These are phyloP conservation scores for Citrus sp. DNA, from an alignment of 345 rosid species.

Conservation along the genomic window DNA sequence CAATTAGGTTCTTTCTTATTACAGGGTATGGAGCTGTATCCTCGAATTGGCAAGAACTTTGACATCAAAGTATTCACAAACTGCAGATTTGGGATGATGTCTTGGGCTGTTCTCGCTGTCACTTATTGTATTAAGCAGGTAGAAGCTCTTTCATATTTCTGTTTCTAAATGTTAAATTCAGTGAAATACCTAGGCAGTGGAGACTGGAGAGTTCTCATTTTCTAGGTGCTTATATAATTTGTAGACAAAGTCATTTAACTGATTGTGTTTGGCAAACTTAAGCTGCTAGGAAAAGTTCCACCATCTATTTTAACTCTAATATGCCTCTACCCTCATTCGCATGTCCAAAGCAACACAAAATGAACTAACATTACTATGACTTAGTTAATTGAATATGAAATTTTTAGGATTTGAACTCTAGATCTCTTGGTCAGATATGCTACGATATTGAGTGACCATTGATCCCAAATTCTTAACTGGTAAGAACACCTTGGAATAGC, in stretches of 20 bases:
- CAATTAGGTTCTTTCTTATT: slow-evolving; percentile 21
- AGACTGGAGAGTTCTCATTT: not conserved
- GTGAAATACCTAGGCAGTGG: not conserved
- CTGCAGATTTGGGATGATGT: slow-evolving; percentile 99
- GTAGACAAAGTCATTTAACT: not conserved
- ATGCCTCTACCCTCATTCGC: not conserved
- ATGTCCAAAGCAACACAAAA: not conserved
- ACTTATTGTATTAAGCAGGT: slow-evolving; percentile 99
- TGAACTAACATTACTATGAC: not conserved
- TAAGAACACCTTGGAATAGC: not conserved
- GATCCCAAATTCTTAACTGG: not conserved
- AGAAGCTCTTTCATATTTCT: slow-evolving; percentile 6
- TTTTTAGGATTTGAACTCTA: not conserved
- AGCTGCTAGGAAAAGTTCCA: not conserved
- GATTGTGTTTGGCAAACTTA: not conserved
- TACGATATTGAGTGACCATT: not conserved
- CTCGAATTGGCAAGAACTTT: slow-evolving; percentile 92
- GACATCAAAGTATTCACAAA: slow-evolving; percentile 97
- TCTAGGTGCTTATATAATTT: not conserved
- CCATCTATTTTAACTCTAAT: not conserved
- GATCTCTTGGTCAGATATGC: not conserved
- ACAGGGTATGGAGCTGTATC: slow-evolving; percentile 99
- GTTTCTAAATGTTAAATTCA: not conserved
- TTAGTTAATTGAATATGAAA: not conserved
- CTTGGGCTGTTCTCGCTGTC: slow-evolving; percentile 98